These are phyloP conservation scores for Azolla pinnata DNA, from an alignment of 75 land plant genomes.

Conservation along the genomic window DNA sequence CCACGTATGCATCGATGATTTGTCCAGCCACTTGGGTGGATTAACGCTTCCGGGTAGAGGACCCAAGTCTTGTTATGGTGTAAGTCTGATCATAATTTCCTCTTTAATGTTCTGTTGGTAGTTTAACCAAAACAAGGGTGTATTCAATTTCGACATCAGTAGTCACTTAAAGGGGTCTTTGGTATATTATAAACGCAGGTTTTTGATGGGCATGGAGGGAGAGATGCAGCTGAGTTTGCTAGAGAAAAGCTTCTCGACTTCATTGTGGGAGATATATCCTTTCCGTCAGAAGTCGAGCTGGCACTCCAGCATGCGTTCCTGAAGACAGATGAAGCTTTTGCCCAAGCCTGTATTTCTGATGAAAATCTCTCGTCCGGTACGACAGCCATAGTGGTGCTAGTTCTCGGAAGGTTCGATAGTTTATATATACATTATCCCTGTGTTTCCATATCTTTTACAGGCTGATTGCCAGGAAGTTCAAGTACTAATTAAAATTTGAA, in stretches of 20 bases:
- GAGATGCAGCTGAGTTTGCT: slow-evolving; percentile 60
- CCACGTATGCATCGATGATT: too few relatives aligned
- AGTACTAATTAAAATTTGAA: background rate
- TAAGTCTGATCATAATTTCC: too few relatives aligned
- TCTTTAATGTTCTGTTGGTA: too few relatives aligned
- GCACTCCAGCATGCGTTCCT: slow-evolving; percentile 56
- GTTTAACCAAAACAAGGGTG: too few relatives aligned
- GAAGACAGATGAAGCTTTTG: slow-evolving; percentile 57
- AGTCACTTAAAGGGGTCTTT: too few relatives aligned
- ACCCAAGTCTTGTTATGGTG: too few relatives aligned
- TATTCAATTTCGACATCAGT: too few relatives aligned
- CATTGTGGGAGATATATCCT: slow-evolving; percentile 52
- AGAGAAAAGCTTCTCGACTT: slow-evolving; percentile 45
- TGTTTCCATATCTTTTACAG: background rate
- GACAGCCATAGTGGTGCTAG: slow-evolving; percentile 51
- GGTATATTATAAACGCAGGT: too few relatives aligned
- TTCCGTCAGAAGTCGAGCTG: slow-evolving; percentile 35
- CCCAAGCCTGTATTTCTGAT: slow-evolving; percentile 50
- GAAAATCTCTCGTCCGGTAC: slow-evolving; percentile 50
- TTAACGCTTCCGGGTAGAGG: too few relatives aligned
- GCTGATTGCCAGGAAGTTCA: background rate
- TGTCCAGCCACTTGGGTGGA: too few relatives aligned
- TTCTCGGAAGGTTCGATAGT: slow-evolving; percentile 51
- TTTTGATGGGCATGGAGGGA: slow-evolving; percentile 82
- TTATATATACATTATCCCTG: background rate